A percentile compares a stretch with the other conserved stretches of the same genome.
Evolutionary conservation across 2,329 filamentous ascomycete genomes (phyloP).

Genomic region (Epichloe sp.): DNA sequence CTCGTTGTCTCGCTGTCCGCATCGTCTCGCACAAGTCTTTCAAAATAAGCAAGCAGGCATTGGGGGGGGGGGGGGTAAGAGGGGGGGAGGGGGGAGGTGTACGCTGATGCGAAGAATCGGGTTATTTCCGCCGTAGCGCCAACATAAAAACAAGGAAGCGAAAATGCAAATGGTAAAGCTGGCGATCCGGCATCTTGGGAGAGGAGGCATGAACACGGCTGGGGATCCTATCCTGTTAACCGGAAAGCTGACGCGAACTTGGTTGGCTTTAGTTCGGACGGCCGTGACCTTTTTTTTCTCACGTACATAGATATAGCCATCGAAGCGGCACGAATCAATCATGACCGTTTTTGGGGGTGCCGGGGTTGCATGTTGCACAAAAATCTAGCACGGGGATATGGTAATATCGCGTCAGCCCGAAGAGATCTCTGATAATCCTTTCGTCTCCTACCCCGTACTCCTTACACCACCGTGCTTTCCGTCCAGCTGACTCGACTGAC

Average conservation of each 20-base stretch:
- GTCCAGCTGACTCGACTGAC: neutral
- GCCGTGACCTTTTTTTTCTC: neutral
- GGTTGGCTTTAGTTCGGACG: conserved; percentile 1
- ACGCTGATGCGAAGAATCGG: conserved; percentile 17
- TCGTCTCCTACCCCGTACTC: no score
- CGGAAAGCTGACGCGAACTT: conserved; percentile 1
- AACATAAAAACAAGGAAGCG: conserved; percentile 1
- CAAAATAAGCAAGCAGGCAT: neutral
- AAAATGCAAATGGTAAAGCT: conserved; percentile 3
- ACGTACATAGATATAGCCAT: neutral
- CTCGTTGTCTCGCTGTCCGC: neutral
- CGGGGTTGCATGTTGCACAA: neutral
- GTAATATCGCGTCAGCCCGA: neutral
- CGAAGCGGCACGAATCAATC: neutral
- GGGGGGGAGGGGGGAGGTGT: conserved; percentile 12
- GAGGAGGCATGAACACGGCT: conserved; percentile 1
- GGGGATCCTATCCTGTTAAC: neutral
- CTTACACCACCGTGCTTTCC: neutral
- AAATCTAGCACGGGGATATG: neutral
- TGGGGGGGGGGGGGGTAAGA: conserved; percentile 1
- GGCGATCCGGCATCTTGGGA: conserved; percentile 5
- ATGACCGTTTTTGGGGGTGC: neutral
- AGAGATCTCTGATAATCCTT: neutral
- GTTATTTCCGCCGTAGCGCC: conserved; percentile 21
- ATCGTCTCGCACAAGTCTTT: neutral